phyloP scores from a whole-genome alignment of 2,329 filamentous ascomycete genomes.

The Cladophialophora exuberans region DNA sequence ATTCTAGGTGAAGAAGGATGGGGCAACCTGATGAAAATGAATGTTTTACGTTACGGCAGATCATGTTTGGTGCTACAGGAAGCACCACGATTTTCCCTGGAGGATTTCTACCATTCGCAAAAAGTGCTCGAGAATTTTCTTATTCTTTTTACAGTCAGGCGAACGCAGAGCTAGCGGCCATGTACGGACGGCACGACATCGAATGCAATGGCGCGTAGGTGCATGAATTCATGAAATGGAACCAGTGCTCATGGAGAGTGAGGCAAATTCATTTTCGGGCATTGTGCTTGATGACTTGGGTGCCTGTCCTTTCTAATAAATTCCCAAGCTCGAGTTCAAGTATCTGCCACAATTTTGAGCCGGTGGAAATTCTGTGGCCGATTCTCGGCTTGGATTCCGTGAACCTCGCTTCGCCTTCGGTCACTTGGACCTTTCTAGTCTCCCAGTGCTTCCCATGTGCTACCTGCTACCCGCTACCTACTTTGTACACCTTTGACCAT shows the following conservation, averaged over 20 bases:
- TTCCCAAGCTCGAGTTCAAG: no score
- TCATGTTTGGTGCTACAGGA: slow-evolving; percentile 22
- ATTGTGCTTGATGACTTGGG: slow-evolving; percentile 1
- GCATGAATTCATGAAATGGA: neutral
- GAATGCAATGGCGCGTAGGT: neutral
- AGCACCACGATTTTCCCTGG: neutral
- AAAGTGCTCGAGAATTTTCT: slow-evolving; percentile 10
- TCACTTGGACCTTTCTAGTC: neutral
- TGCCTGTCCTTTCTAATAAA: slow-evolving; percentile 10
- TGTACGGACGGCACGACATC: neutral
- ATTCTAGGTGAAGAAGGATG: slow-evolving; percentile 5
- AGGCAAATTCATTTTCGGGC: no score
- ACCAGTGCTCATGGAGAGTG: no score
- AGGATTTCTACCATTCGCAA: neutral
- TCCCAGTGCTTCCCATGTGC: neutral
- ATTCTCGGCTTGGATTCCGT: slow-evolving; percentile 8
- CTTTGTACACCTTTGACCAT: neutral
- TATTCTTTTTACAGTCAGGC: neutral
- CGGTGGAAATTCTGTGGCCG: no score
- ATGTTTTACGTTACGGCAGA: slow-evolving; percentile 28
- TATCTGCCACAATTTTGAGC: neutral
- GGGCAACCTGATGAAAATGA: slow-evolving; percentile 26
- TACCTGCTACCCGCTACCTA: neutral
- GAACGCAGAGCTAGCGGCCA: neutral
- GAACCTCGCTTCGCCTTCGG: neutral